Percentiles rank a stretch among this genome's conserved stretches.
phyloP scores from a whole-genome alignment of 495 filamentous ascomycete genomes.

The Annulohypoxylon nitens region DNA sequence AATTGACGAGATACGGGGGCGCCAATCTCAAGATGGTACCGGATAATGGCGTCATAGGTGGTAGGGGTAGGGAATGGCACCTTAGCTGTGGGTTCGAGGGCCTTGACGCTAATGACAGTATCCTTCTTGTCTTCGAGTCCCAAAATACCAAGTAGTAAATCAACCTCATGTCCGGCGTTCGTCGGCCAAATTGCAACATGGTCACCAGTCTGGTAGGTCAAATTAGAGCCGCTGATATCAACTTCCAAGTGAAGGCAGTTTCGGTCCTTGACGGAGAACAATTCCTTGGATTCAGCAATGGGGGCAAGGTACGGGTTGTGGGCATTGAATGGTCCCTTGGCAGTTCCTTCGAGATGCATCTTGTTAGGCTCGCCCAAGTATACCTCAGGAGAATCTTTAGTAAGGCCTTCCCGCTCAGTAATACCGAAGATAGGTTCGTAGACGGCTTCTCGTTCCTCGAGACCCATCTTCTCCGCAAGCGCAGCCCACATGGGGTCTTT shows the following conservation, averaged over 20 bases:
- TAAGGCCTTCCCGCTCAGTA: slow-evolving; percentile 78
- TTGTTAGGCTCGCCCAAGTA: slow-evolving; percentile 98
- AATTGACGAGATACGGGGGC: slow-evolving; percentile 97
- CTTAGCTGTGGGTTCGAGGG: slow-evolving; percentile 94
- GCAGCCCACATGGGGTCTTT: slow-evolving; percentile 99
- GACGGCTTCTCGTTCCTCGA: slow-evolving; percentile 95
- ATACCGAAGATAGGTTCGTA: slow-evolving; percentile 95
- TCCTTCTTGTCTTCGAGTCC: slow-evolving; percentile 81
- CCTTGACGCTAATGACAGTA: slow-evolving; percentile 89
- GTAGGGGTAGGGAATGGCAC: slow-evolving; percentile 98
- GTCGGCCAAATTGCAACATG: slow-evolving; percentile 98
- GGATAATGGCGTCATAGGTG: slow-evolving; percentile 92
- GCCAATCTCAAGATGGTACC: slow-evolving; percentile 98
- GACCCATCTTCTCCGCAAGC: slow-evolving; percentile 80
- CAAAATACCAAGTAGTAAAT: slow-evolving; percentile 86
- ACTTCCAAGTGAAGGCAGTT: slow-evolving; percentile 99
- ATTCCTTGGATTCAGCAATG: slow-evolving; percentile 87
- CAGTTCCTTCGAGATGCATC: slow-evolving; percentile 86
- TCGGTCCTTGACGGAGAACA: slow-evolving; percentile 91
- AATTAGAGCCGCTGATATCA: slow-evolving; percentile 85
- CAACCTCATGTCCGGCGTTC: slow-evolving; percentile 92
- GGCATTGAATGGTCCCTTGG: slow-evolving; percentile 93
- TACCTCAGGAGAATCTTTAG: slow-evolving; percentile 83
- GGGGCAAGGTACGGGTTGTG: slow-evolving; percentile 98
- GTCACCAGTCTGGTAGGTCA: slow-evolving; percentile 95